These are phyloP conservation scores for Coemansia sp. DNA, from an alignment of 192 early-diverging fungal species.

Conservation along the genomic window DNA sequence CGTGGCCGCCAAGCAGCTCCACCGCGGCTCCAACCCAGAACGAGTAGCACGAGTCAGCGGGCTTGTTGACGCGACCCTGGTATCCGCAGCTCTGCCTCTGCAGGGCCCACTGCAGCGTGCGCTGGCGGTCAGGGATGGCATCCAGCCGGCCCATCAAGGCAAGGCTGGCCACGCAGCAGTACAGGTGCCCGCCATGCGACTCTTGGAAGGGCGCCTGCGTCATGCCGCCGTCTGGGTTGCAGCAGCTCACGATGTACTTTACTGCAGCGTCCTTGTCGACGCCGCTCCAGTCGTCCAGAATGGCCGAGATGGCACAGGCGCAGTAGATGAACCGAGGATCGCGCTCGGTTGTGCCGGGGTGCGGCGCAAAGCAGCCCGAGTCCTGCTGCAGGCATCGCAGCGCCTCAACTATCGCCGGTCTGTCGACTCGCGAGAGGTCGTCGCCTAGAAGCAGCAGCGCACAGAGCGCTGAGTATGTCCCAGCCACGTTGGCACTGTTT, in stretches of 20 bases:
- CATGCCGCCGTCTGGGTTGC: constrained; percentile 61
- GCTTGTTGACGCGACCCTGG: constrained; percentile 87
- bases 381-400: constrained; percentile 68
- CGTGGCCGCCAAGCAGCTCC: constrained; percentile 49
- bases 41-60: constrained; percentile 91
- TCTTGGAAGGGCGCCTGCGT: constrained; percentile 76
- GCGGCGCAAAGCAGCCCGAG: constrained; percentile 78
- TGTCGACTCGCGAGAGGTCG: constrained; percentile 81
- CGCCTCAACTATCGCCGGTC: constrained; percentile 59
- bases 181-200: constrained; percentile 87
- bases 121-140: constrained; percentile 56
- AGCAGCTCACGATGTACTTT: constrained; percentile 33
- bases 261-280: constrained; percentile 61
- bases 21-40: constrained; percentile 95
- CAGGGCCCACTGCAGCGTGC: constrained; percentile 73
- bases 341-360: constrained; percentile 65
- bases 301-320: constrained; percentile 76
- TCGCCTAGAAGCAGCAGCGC: constrained; percentile 84
- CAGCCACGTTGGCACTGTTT: constrained; percentile 64
- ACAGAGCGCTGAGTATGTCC: constrained; percentile 88
- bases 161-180: constrained; percentile 85
- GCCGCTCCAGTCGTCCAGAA: constrained; percentile 89
- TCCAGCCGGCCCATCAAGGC: constrained; percentile 64
- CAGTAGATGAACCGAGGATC: constrained; percentile 93
- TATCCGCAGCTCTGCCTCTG: constrained; percentile 80